Evolutionary conservation across 345 rosid species (phyloP).

Genomic region (Gossypium bickii): DNA sequence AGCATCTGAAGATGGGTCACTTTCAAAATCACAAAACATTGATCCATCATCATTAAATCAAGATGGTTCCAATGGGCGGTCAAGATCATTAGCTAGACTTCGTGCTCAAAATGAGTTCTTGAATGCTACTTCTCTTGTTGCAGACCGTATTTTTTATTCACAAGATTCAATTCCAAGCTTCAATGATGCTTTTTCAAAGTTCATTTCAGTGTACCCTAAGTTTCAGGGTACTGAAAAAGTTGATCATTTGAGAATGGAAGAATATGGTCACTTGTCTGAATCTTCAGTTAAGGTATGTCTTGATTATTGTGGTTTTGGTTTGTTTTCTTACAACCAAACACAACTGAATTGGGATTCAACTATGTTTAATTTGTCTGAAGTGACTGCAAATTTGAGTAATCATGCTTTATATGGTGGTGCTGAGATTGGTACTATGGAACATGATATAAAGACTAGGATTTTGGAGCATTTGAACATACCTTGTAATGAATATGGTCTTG

Average conservation of each 20-base stretch:
- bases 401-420: slow-evolving; percentile 82
- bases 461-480: slow-evolving; percentile 87
- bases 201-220: slow-evolving; percentile 77
- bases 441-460: slow-evolving; percentile 74
- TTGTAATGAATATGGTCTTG: slow-evolving; percentile 79
- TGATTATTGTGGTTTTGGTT: slow-evolving; percentile 89
- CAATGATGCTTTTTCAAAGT: slow-evolving; percentile 61
- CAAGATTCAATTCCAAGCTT: slow-evolving; percentile 58
- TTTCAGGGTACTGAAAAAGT: slow-evolving; percentile 60
- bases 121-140: slow-evolving; percentile 69
- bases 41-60: slow-evolving; percentile 43
- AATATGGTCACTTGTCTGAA: slow-evolving; percentile 60
- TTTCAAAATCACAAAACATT: slow-evolving; percentile 61
- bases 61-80: slow-evolving; percentile 54
- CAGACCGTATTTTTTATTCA: slow-evolving; percentile 43
- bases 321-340: slow-evolving; percentile 69
- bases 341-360: slow-evolving; percentile 68
- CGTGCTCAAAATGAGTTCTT: slow-evolving; percentile 77
- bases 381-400: slow-evolving; percentile 82
- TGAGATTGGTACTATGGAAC: slow-evolving; percentile 69
- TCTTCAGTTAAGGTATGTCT: slow-evolving; percentile 74
- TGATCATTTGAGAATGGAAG: slow-evolving; percentile 62
- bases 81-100: slow-evolving; percentile 82
- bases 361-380: slow-evolving; percentile 71
- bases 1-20: slow-evolving; percentile 83